These are phyloP conservation scores for Grammothele lineata DNA, from an alignment of 768 basidiomycete species.

Conservation along the genomic window DNA sequence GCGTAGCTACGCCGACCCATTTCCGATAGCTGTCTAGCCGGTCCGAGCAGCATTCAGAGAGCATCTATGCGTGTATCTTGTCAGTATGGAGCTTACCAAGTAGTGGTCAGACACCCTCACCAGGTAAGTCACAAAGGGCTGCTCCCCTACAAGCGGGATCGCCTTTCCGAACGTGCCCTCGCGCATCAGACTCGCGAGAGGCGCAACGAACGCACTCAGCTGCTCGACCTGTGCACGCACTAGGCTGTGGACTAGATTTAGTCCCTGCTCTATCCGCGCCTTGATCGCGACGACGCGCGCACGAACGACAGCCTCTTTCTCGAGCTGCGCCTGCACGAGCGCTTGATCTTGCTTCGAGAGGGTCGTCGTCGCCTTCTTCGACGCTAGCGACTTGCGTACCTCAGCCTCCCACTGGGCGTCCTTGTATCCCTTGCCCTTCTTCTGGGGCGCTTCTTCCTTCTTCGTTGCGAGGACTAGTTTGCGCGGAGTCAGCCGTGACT, in stretches of 20 bases:
- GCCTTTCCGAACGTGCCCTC: constrained; percentile 61
- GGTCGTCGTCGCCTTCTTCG: constrained; percentile 52
- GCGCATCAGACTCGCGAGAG: constrained; percentile 57
- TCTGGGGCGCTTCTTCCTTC: constrained; percentile 46
- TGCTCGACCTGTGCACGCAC: constrained; percentile 46
- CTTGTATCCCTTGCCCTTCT: constrained; percentile 84
- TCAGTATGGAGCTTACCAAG: neutral
- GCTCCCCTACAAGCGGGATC: constrained; percentile 53
- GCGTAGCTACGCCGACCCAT: constrained; percentile 81
- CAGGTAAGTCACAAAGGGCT: constrained; percentile 74
- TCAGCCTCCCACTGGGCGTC: constrained; percentile 96
- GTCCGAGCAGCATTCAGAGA: constrained; percentile 70
- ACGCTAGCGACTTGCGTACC: constrained; percentile 77
- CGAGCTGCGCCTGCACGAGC: constrained; percentile 78
- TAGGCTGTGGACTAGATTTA: constrained; percentile 65
- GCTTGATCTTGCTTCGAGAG: constrained; percentile 85
- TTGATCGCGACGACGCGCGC: constrained; percentile 52
- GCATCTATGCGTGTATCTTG: constrained; percentile 49
- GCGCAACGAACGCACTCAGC: constrained; percentile 52
- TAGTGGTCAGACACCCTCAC: constrained; percentile 37
- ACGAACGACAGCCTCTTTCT: constrained; percentile 72
- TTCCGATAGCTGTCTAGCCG: constrained; percentile 62
- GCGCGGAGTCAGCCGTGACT: neutral
- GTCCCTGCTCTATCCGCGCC: constrained; percentile 54
- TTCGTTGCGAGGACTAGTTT: constrained; percentile 58